These are phyloP conservation scores for Saccharomyces hybrid DNA, from an alignment of 1,139 yeast genomes.

Conservation along the genomic window DNA sequence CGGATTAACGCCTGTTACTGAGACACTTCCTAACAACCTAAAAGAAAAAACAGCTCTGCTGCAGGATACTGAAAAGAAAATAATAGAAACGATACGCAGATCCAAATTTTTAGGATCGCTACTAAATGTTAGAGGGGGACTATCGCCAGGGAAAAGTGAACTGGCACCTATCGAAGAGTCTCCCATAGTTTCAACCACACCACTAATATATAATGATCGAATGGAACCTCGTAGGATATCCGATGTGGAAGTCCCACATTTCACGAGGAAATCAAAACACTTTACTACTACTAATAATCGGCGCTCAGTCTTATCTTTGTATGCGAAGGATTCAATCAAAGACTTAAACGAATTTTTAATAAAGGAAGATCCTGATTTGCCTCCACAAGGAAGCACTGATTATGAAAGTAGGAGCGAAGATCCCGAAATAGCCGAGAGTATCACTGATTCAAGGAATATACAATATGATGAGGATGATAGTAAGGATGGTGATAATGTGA, in stretches of 20 bases:
- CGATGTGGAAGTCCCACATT: constrained; percentile 58
- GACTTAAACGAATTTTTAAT: constrained; percentile 40
- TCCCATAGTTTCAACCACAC: neutral
- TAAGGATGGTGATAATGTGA: neutral
- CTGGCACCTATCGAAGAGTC: constrained; percentile 7
- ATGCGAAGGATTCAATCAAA: constrained; percentile 40
- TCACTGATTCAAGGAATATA: neutral
- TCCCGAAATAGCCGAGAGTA: neutral
- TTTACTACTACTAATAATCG: constrained; percentile 58
- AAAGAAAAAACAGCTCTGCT: constrained; percentile 4
- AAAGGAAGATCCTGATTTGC: constrained; percentile 18
- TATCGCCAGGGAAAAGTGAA: constrained; percentile 17
- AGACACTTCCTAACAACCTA: constrained; percentile 3
- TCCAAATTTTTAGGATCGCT: constrained; percentile 36
- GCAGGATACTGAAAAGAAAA: constrained; percentile 19
- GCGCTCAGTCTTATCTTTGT: constrained; percentile 58
- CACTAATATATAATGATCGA: constrained; percentile 3
- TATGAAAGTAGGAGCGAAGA: constrained; percentile 14
- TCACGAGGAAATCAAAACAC: constrained; percentile 56
- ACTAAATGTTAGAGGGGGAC: constrained; percentile 38
- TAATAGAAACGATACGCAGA: constrained; percentile 34
- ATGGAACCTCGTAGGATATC: constrained; percentile 36
- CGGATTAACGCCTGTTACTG: constrained; percentile 23
- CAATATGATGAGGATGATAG: neutral
- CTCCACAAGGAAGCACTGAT: constrained; percentile 6